Conservation (phyloP, 768 basidiomycete species). For the Phaeotremella skinneri region DNA sequence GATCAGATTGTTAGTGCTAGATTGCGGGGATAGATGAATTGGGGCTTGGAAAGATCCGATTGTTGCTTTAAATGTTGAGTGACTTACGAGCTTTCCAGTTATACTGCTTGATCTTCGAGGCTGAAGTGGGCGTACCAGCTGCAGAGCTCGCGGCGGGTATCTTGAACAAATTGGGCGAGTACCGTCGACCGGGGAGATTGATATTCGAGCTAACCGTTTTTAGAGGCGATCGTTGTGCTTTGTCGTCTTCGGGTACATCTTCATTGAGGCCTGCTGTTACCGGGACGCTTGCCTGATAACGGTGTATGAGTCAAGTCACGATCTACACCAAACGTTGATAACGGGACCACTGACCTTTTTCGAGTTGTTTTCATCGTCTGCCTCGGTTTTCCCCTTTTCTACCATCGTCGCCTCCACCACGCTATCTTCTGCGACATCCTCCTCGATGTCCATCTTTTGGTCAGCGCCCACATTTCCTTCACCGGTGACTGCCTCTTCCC, state of each 20-base stretch:
- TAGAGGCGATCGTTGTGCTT: not conserved
- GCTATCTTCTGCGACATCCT: slow-evolving; percentile 3
- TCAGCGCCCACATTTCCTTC: not conserved
- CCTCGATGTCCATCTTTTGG: not conserved
- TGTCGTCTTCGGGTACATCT: too few species aligned
- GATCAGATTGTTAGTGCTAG: slow-evolving; percentile 3
- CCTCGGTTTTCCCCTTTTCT: slow-evolving; percentile 10
- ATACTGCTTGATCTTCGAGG: not conserved
- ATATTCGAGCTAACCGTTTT: not conserved
- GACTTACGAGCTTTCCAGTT: slow-evolving; percentile 42
- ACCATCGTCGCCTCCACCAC: slow-evolving; percentile 5
- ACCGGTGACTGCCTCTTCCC: slow-evolving; percentile 4
- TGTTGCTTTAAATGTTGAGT: not conserved
- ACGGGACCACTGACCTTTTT: too few species aligned
- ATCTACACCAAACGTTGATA: too few species aligned
- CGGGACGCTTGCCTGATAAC: too few species aligned
- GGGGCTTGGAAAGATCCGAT: not conserved
- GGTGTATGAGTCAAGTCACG: too few species aligned
- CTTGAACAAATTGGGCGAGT: not conserved
- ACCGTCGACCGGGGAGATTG: slow-evolving; percentile 2
- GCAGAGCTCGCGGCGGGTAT: slow-evolving; percentile 1
- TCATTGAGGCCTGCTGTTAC: too few species aligned
- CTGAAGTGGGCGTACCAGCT: not conserved
- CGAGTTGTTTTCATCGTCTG: slow-evolving; percentile 5
- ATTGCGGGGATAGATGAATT: not conserved